Conservation (phyloP, 257 asterid species). For the Nyctanthes arbortristis region DNA sequence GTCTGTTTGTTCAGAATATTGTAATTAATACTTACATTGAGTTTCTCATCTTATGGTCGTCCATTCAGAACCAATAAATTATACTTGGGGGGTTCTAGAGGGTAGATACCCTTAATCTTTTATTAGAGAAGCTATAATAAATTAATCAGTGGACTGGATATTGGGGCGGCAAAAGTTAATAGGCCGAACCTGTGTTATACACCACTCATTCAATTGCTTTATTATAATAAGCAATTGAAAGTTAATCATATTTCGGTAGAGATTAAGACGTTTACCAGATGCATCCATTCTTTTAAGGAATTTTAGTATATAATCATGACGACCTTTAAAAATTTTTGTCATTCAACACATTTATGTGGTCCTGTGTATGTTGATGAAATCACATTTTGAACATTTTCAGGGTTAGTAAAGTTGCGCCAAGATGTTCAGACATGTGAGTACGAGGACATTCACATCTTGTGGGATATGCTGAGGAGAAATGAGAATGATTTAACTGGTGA, state of each 20-base stretch:
- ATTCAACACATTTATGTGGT: neutral
- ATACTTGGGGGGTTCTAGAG: neutral
- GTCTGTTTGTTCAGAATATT: neutral
- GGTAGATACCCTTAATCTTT: neutral
- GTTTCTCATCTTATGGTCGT: neutral
- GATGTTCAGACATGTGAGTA: slow-evolving; percentile 56
- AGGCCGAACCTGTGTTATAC: no score
- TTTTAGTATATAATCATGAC: no score
- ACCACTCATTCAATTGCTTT: no score
- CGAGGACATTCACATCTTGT: slow-evolving; percentile 63
- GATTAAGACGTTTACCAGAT: no score
- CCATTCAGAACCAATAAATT: neutral
- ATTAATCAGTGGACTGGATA: no score
- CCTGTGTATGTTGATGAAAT: neutral
- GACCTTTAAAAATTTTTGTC: neutral
- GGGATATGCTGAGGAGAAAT: slow-evolving; percentile 54
- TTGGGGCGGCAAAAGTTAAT: no score
- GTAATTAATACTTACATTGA: neutral
- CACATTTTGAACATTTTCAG: slow-evolving; percentile 27
- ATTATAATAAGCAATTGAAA: neutral
- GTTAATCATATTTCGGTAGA: no score
- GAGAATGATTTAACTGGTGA: slow-evolving; percentile 19
- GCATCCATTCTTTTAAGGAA: no score
- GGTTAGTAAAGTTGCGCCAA: slow-evolving; percentile 37
- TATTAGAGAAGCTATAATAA: no score